A percentile compares a stretch with the other conserved stretches of the same genome.
Conservation (phyloP, 2,329 filamentous ascomycete species). For the Aspergillus uvarum region DNA sequence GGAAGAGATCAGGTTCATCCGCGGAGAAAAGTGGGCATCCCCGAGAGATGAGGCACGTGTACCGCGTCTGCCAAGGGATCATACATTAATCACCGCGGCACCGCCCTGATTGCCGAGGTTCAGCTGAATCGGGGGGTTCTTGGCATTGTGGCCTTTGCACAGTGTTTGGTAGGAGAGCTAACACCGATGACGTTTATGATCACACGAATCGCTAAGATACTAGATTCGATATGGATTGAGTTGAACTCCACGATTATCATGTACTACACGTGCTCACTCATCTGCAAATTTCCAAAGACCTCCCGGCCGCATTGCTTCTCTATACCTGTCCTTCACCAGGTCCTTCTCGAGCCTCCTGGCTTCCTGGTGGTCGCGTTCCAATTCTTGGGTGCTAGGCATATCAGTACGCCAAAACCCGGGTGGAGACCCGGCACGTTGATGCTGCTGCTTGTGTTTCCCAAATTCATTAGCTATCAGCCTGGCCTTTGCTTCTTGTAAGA, state of each 20-base stretch:
- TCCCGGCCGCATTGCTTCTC: constrained; percentile 74
- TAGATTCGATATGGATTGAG: too few species aligned
- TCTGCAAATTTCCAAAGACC: constrained; percentile 82
- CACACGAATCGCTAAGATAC: too few species aligned
- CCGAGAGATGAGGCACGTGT: constrained; percentile 25
- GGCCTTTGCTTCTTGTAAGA: constrained; percentile 74
- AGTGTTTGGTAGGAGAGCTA: not conserved
- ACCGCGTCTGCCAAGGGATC: constrained; percentile 28
- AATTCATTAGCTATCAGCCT: constrained; percentile 70
- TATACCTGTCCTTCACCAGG: constrained; percentile 69
- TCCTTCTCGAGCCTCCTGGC: constrained; percentile 63
- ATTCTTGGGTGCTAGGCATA: constrained; percentile 85
- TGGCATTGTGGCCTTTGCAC: not conserved
- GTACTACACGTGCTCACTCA: constrained; percentile 51
- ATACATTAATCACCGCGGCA: not conserved
- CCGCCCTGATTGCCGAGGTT: constrained; percentile 10
- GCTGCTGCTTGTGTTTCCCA: constrained; percentile 75
- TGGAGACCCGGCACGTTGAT: constrained; percentile 69
- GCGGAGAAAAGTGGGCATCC: not conserved
- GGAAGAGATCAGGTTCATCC: not conserved
- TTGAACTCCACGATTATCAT: too few species aligned
- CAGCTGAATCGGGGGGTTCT: constrained; percentile 20
- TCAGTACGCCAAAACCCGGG: constrained; percentile 90
- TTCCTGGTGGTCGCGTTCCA: constrained; percentile 63
- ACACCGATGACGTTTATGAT: too few species aligned